These are phyloP conservation scores for Trametes sanguinea DNA, from an alignment of 768 basidiomycete species.

Conservation along the genomic window DNA sequence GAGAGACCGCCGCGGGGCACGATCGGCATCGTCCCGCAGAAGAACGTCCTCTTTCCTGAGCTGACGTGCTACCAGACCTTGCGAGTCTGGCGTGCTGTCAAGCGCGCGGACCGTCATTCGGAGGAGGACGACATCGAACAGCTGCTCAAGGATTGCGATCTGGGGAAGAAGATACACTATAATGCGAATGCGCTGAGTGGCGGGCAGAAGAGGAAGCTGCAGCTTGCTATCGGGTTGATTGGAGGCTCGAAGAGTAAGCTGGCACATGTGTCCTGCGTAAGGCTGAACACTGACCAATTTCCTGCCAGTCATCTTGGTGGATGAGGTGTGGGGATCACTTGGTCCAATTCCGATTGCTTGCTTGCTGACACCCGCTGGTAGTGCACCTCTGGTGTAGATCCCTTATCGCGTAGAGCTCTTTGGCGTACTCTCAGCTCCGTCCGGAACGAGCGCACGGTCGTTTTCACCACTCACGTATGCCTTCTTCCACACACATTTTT, in stretches of 20 bases:
- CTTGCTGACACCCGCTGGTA: slow-evolving; percentile 14
- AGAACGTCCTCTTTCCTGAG: slow-evolving; percentile 80
- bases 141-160: slow-evolving; percentile 69
- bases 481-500: neutral
- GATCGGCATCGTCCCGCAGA: slow-evolving; percentile 79
- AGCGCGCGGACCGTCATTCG: slow-evolving; percentile 38
- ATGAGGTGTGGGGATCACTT: slow-evolving; percentile 25
- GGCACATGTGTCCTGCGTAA: neutral
- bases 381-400: slow-evolving; percentile 82
- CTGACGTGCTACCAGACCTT: slow-evolving; percentile 74
- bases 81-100: slow-evolving; percentile 71
- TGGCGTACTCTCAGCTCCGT: slow-evolving; percentile 76
- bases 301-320: slow-evolving; percentile 25
- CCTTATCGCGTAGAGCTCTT: slow-evolving; percentile 72
- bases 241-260: slow-evolving; percentile 70
- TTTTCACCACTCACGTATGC: slow-evolving; percentile 79
- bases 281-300: neutral
- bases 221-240: slow-evolving; percentile 77
- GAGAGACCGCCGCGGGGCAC: slow-evolving; percentile 60
- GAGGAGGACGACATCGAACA: slow-evolving; percentile 60
- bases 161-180: slow-evolving; percentile 66
- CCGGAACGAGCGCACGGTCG: slow-evolving; percentile 63
- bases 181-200: slow-evolving; percentile 71
- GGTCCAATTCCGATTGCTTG: too few relatives aligned
- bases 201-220: slow-evolving; percentile 82